Evolutionary conservation across 768 basidiomycete species (phyloP), one percentile per base, ranked within the genome.

Genomic region (Leccinum uliginosum): DNA sequence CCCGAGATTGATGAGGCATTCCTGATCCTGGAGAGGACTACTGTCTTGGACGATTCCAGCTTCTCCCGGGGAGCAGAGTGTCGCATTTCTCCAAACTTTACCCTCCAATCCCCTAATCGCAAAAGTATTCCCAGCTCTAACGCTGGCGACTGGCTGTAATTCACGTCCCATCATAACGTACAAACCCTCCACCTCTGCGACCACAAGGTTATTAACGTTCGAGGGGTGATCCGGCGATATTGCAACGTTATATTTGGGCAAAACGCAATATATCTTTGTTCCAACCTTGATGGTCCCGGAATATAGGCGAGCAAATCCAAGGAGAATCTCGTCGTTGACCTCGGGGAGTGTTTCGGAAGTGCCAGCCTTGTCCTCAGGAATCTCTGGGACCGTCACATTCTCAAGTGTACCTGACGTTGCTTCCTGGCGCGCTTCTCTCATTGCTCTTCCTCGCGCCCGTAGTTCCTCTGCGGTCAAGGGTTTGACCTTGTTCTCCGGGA

Each of bases 131-230:
- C 97, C 97, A 2, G 97, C 94, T 29, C 81, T 81, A 1, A 98
- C 94, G 58, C 77, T 78, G 21, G 89, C 78, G 3, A 96, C 91
- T 0, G 86, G 78, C 0, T 91, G 85, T n/a, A 99, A 78, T 67
- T 98, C 95, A 44, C 92, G 76, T 3, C 97, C 97, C 97, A 99
- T 98, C 93, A 99, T 98, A 50, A 89, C 82, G 71, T 98, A 99
- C 51, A 99, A 72, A 6, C 84, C 86, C 56, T 85, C 81, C 14
- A 95, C 83, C n/a, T 75, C 77, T 23, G 86, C 79, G 9, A 76
- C 73, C 23, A 80, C 67, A 44, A 94, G 62, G 65, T 89, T 81
- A 59, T 82, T 83, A 14, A 70, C 73, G 72, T 98, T 98, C 30
- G 72, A 67, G 7, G 86, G 82, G 64, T 94, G 85, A 11, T 74